Evolutionary conservation across 2,329 filamentous ascomycete genomes (phyloP).

Genomic region (Arthrobotrys pseudoclavata): DNA sequence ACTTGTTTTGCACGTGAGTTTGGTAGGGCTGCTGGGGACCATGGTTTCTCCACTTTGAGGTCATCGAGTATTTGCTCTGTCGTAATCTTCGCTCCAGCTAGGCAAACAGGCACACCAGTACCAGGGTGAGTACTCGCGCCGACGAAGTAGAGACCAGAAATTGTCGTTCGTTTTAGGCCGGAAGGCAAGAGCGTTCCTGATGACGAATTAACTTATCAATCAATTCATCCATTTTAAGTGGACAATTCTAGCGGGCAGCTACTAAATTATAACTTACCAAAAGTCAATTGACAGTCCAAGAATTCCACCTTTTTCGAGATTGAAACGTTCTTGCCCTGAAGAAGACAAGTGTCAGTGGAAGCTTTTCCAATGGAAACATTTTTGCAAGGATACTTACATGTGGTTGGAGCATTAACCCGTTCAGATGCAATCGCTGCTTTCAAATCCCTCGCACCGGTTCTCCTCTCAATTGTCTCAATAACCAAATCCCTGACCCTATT

Average conservation of each 20-base stretch:
- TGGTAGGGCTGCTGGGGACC: conserved; percentile 34
- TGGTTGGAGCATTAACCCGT: conserved; percentile 67
- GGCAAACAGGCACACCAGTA: conserved; percentile 80
- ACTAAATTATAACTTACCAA: conserved; percentile 67
- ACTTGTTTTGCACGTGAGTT: conserved; percentile 31
- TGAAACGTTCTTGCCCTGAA: conserved; percentile 73
- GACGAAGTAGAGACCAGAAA: conserved; percentile 76
- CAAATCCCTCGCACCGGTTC: conserved; percentile 67
- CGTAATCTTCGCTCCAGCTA: conserved; percentile 77
- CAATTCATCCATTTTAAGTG: background rate
- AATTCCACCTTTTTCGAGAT: conserved; percentile 81
- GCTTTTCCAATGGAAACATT: conserved; percentile 65
- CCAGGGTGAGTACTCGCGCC: conserved; percentile 82
- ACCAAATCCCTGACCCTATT: conserved; percentile 67
- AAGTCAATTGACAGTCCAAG: conserved; percentile 79
- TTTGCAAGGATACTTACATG: conserved; percentile 56
- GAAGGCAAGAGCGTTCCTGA: conserved; percentile 75
- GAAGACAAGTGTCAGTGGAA: background rate
- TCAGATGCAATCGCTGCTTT: conserved; percentile 66
- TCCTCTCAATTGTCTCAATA: conserved; percentile 69
- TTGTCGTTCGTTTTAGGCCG: conserved; percentile 72
- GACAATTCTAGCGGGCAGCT: background rate
- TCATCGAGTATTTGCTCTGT: conserved; percentile 57
- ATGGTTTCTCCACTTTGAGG: conserved; percentile 49
- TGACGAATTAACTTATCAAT: background rate